Percentiles rank a stretch among this genome's conserved stretches.
phyloP scores from a whole-genome alignment of 371 early-diverging fungal genomes.

The Umbelopsis sp. region DNA sequence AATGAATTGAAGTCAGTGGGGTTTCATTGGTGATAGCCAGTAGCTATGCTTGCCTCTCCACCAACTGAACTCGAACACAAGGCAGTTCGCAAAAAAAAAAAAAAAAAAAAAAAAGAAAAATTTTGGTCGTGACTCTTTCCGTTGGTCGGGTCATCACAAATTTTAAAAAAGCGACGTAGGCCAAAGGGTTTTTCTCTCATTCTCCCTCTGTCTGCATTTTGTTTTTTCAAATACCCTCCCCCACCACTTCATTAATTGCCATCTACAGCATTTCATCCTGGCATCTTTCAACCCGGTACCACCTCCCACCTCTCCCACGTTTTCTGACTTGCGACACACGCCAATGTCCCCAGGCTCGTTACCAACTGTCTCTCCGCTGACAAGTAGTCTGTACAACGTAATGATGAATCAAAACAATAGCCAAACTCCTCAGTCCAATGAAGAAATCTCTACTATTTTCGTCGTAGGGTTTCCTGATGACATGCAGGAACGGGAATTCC shows the following conservation, averaged over 20 bases:
- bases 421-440: constrained; percentile 22
- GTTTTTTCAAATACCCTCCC: background rate
- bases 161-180: constrained; percentile 16
- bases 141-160: constrained; percentile 18
- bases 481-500: constrained; percentile 94
- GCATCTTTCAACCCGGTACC: constrained; percentile 14
- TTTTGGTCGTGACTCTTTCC: constrained; percentile 17
- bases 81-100: too few species aligned
- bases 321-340: constrained; percentile 17
- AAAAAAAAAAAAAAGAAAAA: background rate
- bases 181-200: background rate
- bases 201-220: background rate
- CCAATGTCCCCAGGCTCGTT: constrained; percentile 19
- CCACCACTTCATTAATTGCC: constrained; percentile 1
- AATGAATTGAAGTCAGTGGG: too few species aligned
- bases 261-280: constrained; percentile 11
- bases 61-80: too few species aligned
- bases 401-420: constrained; percentile 17
- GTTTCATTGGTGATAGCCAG: too few species aligned
- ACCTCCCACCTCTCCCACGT: constrained; percentile 5
- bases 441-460: constrained; percentile 89
- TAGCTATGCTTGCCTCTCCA: too few species aligned
- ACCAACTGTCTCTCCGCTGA: constrained; percentile 16
- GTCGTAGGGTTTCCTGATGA: constrained; percentile 96
- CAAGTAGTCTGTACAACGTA: constrained; percentile 19